Conservation (phyloP, 2,329 filamentous ascomycete genomes). For the Stachybotrys echinatus region DNA sequence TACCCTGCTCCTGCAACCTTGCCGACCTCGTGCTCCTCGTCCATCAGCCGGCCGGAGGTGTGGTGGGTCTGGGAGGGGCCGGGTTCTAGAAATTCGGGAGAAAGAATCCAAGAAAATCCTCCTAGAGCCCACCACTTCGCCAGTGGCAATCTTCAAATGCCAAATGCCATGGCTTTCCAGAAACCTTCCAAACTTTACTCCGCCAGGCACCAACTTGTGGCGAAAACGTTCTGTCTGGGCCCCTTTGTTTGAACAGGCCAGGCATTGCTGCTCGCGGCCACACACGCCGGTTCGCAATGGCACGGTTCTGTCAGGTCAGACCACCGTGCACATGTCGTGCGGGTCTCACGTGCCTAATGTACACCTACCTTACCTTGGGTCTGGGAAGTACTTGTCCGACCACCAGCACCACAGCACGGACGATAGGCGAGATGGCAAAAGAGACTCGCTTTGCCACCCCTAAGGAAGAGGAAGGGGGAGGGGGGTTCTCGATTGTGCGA, state of each 20-base stretch:
- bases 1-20: neutral
- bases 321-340: no score
- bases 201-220: neutral
- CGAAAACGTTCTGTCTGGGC: neutral
- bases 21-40: neutral
- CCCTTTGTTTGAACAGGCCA: neutral
- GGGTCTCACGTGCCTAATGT: no score
- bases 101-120: neutral
- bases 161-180: neutral
- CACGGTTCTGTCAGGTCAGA: no score
- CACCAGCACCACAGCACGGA: no score
- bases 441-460: no score
- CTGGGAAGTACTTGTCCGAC: no score
- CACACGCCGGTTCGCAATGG: no score
- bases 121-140: neutral
- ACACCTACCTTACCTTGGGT: no score
- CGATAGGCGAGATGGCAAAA: no score
- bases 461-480: no score
- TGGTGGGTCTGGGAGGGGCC: neutral
- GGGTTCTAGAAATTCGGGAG: neutral
- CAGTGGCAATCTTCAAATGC: neutral
- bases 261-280: no score
- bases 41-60: neutral
- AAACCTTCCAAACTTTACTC: neutral
- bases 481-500: no score